phyloP scores from a whole-genome alignment of 257 asterid species.

The Solanum ossicruentum region DNA sequence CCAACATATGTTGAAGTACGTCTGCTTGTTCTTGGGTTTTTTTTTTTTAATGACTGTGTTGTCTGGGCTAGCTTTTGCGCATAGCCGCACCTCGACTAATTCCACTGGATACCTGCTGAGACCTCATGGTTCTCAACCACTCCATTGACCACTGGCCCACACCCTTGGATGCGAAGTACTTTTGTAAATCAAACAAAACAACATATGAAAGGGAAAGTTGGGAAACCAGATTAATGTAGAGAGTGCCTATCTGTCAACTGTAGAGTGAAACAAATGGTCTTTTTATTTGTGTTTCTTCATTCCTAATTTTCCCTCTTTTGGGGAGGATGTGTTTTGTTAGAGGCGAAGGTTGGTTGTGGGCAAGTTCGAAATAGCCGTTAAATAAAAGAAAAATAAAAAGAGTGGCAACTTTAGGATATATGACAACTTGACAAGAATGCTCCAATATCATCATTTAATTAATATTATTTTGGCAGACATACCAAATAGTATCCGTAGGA shows the following conservation, averaged over 20 bases:
- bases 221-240: not conserved
- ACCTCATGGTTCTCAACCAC: too few relatives aligned
- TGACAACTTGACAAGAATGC: not conserved
- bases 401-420: not conserved
- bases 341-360: not conserved
- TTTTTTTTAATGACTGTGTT: too few relatives aligned
- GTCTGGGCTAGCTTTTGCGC: too few relatives aligned
- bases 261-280: not conserved
- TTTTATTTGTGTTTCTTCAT: not conserved
- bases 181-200: not conserved
- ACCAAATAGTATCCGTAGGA: conserved; percentile 66
- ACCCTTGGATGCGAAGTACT: not conserved
- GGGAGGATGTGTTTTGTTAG: not conserved
- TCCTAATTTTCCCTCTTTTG: not conserved
- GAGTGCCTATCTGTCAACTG: not conserved
- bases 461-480: not conserved
- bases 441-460: not conserved
- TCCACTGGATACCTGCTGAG: too few relatives aligned
- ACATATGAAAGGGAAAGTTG: not conserved
- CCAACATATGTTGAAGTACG: not conserved
- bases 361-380: not conserved
- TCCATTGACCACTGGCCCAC: too few relatives aligned
- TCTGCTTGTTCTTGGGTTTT: not conserved
- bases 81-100: too few relatives aligned
- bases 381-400: not conserved